phyloP scores from a whole-genome alignment of 768 basidiomycete genomes.

The Thelephora ganbajun region DNA sequence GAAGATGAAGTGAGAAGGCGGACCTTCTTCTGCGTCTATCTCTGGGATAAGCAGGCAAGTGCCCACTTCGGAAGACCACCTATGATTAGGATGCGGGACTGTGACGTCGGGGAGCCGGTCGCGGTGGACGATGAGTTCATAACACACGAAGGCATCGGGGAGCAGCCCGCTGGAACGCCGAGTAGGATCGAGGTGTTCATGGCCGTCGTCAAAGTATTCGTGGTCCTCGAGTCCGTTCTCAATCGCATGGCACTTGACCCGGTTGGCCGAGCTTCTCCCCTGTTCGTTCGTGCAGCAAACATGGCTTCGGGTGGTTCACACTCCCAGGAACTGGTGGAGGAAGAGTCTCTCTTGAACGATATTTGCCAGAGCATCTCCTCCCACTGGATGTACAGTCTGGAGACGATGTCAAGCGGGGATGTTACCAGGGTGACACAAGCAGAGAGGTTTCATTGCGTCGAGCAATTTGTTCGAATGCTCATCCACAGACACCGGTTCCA shows the following conservation, averaged over 20 bases:
- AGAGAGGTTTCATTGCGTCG: slow-evolving; percentile 73
- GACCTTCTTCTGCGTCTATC: slow-evolving; percentile 93
- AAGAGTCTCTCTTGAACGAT: slow-evolving; percentile 71
- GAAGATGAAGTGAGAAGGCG: slow-evolving; percentile 88
- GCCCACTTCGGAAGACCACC: slow-evolving; percentile 86
- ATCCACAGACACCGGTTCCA: slow-evolving; percentile 83
- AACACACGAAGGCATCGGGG: slow-evolving; percentile 50
- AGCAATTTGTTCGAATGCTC: slow-evolving; percentile 77
- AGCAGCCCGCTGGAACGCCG: slow-evolving; percentile 58
- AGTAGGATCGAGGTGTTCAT: slow-evolving; percentile 77
- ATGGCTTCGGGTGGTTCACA: slow-evolving; percentile 50
- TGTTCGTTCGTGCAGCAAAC: slow-evolving; percentile 57
- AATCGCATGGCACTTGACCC: slow-evolving; percentile 37
- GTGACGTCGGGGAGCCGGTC: slow-evolving; percentile 80
- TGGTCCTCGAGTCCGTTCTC: slow-evolving; percentile 79
- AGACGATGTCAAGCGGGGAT: slow-evolving; percentile 73
- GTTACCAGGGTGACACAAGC: slow-evolving; percentile 85
- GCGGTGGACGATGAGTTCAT: slow-evolving; percentile 86
- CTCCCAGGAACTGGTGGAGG: slow-evolving; percentile 59
- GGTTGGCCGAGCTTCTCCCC: slow-evolving; percentile 56
- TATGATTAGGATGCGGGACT: slow-evolving; percentile 75
- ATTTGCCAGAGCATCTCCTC: slow-evolving; percentile 57
- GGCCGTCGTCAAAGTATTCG: slow-evolving; percentile 59
- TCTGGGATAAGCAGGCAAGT: slow-evolving; percentile 90
- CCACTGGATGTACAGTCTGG: slow-evolving; percentile 70